Percentiles rank a stretch among this genome's conserved stretches.
Evolutionary conservation across 805 yeast species (phyloP).

Genomic region (Cyberlindnera galapagoensis): DNA sequence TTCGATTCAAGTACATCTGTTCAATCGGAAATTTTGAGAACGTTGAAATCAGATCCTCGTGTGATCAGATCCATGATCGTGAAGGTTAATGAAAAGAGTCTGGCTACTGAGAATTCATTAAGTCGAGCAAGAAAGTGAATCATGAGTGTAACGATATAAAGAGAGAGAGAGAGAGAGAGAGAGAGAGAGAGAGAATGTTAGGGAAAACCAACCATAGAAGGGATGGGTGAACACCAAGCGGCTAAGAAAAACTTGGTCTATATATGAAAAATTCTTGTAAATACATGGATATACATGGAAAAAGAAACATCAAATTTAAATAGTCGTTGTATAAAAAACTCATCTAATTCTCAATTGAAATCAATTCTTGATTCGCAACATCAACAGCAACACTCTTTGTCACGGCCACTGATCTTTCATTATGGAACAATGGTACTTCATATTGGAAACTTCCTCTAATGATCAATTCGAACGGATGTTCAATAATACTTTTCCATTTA

Average conservation of each 20-base stretch:
- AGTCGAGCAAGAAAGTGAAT: slow-evolving; percentile 28
- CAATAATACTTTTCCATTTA: slow-evolving; percentile 70
- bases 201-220: background rate
- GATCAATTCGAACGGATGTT: slow-evolving; percentile 80
- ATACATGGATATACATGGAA: no score
- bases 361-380: slow-evolving; percentile 29
- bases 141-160: background rate
- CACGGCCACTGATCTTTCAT: slow-evolving; percentile 52
- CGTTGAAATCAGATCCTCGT: slow-evolving; percentile 84
- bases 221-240: background rate
- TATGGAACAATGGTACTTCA: slow-evolving; percentile 55
- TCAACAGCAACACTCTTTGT: slow-evolving; percentile 52
- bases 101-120: slow-evolving; percentile 53
- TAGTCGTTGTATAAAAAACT: no score
- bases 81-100: slow-evolving; percentile 46
- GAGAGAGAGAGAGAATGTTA: background rate
- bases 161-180: background rate
- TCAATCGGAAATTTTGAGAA: slow-evolving; percentile 76
- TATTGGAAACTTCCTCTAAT: slow-evolving; percentile 79
- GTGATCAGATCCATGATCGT: slow-evolving; percentile 73
- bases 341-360: slow-evolving; percentile 1
- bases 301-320: no score
- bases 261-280: no score
- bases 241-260: no score
- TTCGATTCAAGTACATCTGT: slow-evolving; percentile 85